These are phyloP conservation scores for Lactarius pseudohatsudake DNA, from an alignment of 768 basidiomycete species.

Conservation along the genomic window DNA sequence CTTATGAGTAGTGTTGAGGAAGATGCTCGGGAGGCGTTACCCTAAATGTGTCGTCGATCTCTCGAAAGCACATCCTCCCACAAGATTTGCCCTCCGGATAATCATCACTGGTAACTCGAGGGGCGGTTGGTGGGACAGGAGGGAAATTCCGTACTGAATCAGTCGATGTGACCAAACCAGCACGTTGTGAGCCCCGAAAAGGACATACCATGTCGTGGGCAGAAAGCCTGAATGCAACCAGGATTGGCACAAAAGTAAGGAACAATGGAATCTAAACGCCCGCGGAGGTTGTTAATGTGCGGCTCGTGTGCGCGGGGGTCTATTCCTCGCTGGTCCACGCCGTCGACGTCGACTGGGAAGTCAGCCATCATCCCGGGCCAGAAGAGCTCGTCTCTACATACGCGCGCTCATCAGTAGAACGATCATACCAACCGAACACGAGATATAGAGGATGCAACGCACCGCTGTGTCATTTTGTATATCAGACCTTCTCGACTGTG, in stretches of 20 bases:
- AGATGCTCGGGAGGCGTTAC: not conserved
- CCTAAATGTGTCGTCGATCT: conserved; percentile 7
- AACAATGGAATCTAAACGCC: conserved; percentile 30
- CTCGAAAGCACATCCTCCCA: conserved; percentile 12
- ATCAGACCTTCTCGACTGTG: conserved; percentile 10
- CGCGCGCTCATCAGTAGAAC: not conserved
- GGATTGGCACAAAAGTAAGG: conserved; percentile 32
- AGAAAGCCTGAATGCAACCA: conserved; percentile 14
- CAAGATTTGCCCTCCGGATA: conserved; percentile 15
- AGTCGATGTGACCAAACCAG: not conserved
- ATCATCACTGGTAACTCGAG: conserved; percentile 12
- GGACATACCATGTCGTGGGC: conserved; percentile 17
- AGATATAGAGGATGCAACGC: conserved; percentile 8
- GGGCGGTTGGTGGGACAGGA: conserved; percentile 4
- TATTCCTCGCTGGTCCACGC: conserved; percentile 20
- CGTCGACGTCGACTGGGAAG: conserved; percentile 13
- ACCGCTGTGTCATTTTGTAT: conserved; percentile 34
- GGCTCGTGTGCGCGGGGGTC: conserved; percentile 26
- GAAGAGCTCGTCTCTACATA: conserved; percentile 11
- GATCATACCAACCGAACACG: conserved; percentile 24
- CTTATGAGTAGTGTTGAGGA: not conserved
- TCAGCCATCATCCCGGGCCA: conserved; percentile 19
- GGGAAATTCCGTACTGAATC: not conserved
- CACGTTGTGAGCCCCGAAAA: not conserved
- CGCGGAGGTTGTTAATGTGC: conserved; percentile 31